Percentiles rank a stretch among this genome's conserved stretches.
Conservation (phyloP, 2,329 filamentous ascomycete genomes). For the Seiridium cupressi region DNA sequence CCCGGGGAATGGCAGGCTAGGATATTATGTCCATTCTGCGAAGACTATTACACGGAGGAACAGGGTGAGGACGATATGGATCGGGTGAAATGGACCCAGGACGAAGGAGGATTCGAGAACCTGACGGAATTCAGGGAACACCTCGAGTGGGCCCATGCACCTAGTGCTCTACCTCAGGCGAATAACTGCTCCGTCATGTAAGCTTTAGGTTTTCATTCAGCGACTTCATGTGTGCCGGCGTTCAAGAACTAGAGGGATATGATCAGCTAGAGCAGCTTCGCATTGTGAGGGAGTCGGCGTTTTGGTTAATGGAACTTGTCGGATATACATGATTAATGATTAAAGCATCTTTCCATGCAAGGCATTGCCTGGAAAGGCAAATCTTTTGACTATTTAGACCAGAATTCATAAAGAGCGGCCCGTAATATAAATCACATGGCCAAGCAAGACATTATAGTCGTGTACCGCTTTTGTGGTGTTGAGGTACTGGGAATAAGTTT, state of each 20-base stretch:
- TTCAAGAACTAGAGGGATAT: not conserved
- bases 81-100: slow-evolving; percentile 42
- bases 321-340: not conserved
- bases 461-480: too few relatives aligned
- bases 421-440: too few relatives aligned
- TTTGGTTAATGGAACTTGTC: not conserved
- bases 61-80: slow-evolving; percentile 52
- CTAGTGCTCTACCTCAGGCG: slow-evolving; percentile 33
- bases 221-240: not conserved
- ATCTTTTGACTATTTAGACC: too few relatives aligned
- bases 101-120: slow-evolving; percentile 47
- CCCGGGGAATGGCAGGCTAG: slow-evolving; percentile 50
- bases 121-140: slow-evolving; percentile 51
- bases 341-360: too few relatives aligned
- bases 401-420: too few relatives aligned
- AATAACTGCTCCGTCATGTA: slow-evolving; percentile 48
- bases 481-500: too few relatives aligned
- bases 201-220: slow-evolving; percentile 2
- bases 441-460: too few relatives aligned
- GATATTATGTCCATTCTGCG: slow-evolving; percentile 55
- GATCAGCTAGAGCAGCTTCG: not conserved
- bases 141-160: slow-evolving; percentile 53
- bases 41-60: slow-evolving; percentile 48
- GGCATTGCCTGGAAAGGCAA: too few relatives aligned
- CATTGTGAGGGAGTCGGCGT: not conserved